Evolutionary conservation across 768 basidiomycete genomes (phyloP).

Genomic region (Trametes sanguinea): DNA sequence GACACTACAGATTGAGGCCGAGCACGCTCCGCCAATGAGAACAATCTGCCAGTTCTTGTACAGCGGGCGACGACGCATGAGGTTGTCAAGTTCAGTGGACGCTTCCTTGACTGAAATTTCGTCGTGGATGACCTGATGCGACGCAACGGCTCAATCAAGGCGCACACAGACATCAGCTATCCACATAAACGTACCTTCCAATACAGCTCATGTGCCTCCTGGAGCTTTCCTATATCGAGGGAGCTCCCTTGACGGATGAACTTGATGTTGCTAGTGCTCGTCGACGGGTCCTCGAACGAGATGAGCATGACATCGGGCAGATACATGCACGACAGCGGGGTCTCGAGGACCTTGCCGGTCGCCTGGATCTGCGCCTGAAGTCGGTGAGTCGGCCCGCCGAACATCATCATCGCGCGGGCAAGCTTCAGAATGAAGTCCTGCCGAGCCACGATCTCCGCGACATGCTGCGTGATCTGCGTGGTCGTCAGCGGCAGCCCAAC

Average conservation of each 20-base stretch:
- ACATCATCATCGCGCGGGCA: constrained; percentile 86
- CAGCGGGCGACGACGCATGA: constrained; percentile 68
- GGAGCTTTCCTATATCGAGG: constrained; percentile 76
- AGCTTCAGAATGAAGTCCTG: constrained; percentile 88
- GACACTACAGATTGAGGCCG: constrained; percentile 70
- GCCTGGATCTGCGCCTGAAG: constrained; percentile 80
- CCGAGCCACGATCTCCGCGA: constrained; percentile 77
- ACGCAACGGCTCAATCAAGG: no score
- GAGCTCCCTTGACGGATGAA: constrained; percentile 72
- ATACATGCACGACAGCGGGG: constrained; percentile 74
- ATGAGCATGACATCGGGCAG: constrained; percentile 76
- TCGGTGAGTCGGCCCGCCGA: constrained; percentile 81
- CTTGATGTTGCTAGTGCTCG: constrained; percentile 81
- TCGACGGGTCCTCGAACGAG: constrained; percentile 78
- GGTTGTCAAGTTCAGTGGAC: constrained; percentile 61
- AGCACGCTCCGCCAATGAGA: constrained; percentile 77
- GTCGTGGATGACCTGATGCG: constrained; percentile 75
- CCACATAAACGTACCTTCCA: no score
- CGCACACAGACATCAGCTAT: no score
- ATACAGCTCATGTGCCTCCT: constrained; percentile 69
- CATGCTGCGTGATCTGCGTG: constrained; percentile 76
- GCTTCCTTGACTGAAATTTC: constrained; percentile 74
- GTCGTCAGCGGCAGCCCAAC: neutral
- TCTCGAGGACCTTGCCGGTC: constrained; percentile 76
- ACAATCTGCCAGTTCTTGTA: constrained; percentile 64